phyloP scores from a whole-genome alignment of 306 rosid species.

The Sechiopsis laciniata region DNA sequence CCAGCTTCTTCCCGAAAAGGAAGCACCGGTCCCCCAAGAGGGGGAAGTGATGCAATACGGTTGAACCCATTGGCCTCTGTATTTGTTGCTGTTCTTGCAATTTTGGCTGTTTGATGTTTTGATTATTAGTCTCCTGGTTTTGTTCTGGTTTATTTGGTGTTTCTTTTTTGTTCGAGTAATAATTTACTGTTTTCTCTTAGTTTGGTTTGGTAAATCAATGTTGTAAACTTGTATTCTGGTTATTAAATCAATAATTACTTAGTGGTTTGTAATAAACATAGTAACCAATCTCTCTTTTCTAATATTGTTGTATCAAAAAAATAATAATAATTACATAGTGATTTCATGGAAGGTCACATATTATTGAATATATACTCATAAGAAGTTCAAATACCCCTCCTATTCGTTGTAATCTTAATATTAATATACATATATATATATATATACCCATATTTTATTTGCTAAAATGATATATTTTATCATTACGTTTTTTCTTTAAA shows the following conservation, averaged over 20 bases:
- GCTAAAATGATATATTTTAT: too few species aligned
- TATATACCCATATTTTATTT: too few species aligned
- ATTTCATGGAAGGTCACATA: too few species aligned
- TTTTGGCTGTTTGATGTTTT: conserved; percentile 36
- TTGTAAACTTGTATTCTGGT: background rate
- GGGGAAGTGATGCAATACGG: conserved; percentile 30
- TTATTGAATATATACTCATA: too few species aligned
- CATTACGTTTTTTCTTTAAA: too few species aligned
- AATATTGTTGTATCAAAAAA: too few species aligned
- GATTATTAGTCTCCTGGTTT: background rate
- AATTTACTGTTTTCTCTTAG: background rate
- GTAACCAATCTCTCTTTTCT: background rate
- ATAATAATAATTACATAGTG: too few species aligned
- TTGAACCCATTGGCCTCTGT: conserved; percentile 31
- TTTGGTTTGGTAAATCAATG: background rate
- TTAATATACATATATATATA: too few species aligned
- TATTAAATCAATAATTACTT: too few species aligned
- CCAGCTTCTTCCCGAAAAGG: background rate
- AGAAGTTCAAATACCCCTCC: too few species aligned
- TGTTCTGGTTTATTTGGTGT: background rate
- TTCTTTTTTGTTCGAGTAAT: background rate
- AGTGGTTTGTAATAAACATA: too few species aligned
- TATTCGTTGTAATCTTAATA: too few species aligned
- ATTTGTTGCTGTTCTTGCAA: conserved; percentile 29
- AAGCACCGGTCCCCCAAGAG: background rate